Evolutionary conservation across 2,329 filamentous ascomycete genomes (phyloP).

Genomic region (Ophiostoma quercus): DNA sequence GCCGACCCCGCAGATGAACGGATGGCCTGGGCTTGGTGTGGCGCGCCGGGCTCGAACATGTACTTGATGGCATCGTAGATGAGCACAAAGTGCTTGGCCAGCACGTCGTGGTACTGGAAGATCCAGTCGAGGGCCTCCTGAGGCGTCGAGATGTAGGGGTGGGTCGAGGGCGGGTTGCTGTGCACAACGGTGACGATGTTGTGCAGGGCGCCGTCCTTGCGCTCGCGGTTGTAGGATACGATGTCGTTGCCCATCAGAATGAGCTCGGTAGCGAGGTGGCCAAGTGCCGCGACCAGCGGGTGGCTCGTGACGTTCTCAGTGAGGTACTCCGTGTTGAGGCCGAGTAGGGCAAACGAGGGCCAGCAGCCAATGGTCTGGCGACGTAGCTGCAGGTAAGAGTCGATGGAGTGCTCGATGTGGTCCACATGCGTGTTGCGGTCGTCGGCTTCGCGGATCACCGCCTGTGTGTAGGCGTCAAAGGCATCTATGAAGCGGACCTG

Average conservation of each 20-base stretch:
- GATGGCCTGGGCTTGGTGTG: not conserved
- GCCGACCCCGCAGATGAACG: not conserved
- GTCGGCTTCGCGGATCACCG: conserved; percentile 29
- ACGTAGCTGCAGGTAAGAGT: conserved; percentile 29
- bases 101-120: conserved; percentile 18
- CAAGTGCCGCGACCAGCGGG: conserved; percentile 27
- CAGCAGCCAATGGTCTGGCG: conserved; percentile 29
- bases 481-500: conserved; percentile 29
- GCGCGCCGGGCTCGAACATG: not conserved
- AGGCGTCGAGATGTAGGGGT: conserved; percentile 24
- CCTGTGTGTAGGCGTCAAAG: conserved; percentile 29
- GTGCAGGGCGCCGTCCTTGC: conserved; percentile 31
- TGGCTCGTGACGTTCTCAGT: conserved; percentile 28
- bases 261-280: conserved; percentile 29
- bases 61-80: conserved; percentile 15
- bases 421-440: conserved; percentile 22
- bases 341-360: conserved; percentile 29
- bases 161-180: not conserved
- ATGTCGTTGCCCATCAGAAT: conserved; percentile 32
- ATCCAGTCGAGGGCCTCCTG: conserved; percentile 27
- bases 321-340: conserved; percentile 19
- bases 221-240: conserved; percentile 33
- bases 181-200: conserved; percentile 32
- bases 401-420: not conserved
- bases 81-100: conserved; percentile 24